Evolutionary conservation across 306 rosid species (phyloP).

Genomic region (Cajanus cajan): DNA sequence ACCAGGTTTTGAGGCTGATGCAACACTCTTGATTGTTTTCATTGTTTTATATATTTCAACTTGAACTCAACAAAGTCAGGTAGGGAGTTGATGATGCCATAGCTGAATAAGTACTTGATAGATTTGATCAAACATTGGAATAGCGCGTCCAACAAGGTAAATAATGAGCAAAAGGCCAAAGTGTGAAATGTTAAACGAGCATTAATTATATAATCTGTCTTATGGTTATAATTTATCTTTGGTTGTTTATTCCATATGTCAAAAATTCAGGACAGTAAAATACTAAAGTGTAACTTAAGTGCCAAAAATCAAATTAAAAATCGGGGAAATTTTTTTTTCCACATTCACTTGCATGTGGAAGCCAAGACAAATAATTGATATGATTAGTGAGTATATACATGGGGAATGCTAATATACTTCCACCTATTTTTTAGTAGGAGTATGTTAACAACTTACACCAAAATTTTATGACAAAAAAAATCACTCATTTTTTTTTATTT

Average conservation of each 20-base stretch:
- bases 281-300: not conserved
- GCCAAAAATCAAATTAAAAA: not conserved
- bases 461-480: too few relatives aligned
- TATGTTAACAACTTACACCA: too few relatives aligned
- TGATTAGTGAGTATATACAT: too few relatives aligned
- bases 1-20: not conserved
- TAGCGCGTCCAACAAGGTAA: slow-evolving; percentile 10
- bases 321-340: too few relatives aligned
- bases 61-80: slow-evolving; percentile 22
- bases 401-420: too few relatives aligned
- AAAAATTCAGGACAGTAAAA: not conserved
- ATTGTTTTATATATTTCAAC: slow-evolving; percentile 1
- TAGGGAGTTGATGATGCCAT: not conserved
- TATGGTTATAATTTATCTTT: not conserved
- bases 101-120: not conserved
- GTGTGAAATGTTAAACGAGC: not conserved
- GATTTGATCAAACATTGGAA: slow-evolving; percentile 1
- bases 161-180: not conserved
- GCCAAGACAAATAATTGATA: too few relatives aligned
- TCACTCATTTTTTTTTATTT: too few relatives aligned
- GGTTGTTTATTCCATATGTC: not conserved
- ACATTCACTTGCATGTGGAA: too few relatives aligned
- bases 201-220: not conserved
- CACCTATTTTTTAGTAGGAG: too few relatives aligned
- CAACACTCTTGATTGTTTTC: not conserved